Conservation (phyloP, 176 grass and related monocot genomes). For the Rhipidocladum racemiflorum region DNA sequence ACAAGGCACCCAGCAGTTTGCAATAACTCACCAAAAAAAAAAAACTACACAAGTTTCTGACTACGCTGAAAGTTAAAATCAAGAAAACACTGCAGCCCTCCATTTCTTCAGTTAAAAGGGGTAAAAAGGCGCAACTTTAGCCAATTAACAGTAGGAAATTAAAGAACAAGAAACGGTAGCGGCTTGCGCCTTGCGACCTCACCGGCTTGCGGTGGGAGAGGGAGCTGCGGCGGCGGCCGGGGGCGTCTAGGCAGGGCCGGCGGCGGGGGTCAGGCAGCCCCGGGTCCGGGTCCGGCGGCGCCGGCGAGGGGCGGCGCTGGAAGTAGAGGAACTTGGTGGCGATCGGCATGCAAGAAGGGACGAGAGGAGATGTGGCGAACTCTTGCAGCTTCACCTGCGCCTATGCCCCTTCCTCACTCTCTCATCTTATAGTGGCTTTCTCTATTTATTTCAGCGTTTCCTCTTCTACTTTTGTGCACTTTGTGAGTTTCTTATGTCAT, state of each 20-base stretch:
- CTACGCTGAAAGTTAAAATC: neutral
- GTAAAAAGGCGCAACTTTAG: neutral
- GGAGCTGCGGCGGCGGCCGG: slow-evolving; percentile 5
- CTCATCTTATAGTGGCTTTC: neutral
- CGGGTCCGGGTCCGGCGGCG: slow-evolving; percentile 26
- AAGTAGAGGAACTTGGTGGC: slow-evolving; percentile 58
- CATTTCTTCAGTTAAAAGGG: neutral
- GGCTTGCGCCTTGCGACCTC: neutral
- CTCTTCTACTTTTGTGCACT: neutral
- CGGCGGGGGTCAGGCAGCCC: slow-evolving; percentile 4
- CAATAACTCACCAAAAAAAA: neutral
- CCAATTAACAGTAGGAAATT: neutral
- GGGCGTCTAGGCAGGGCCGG: neutral
- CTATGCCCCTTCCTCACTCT: neutral
- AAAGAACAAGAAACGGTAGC: neutral
- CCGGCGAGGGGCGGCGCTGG: slow-evolving; percentile 45
- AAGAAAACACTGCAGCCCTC: neutral
- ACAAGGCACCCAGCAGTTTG: neutral
- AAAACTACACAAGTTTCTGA: neutral
- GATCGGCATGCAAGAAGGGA: slow-evolving; percentile 38
- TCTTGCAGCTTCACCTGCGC: slow-evolving; percentile 14
- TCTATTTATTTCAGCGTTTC: neutral
- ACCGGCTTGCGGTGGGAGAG: slow-evolving; percentile 37
- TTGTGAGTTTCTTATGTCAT: neutral
- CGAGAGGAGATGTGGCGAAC: slow-evolving; percentile 3